A percentile compares a stretch with the other conserved stretches of the same genome.
Evolutionary conservation across 1,139 yeast genomes (phyloP).

Genomic region (Kurtzmaniella natalensis): DNA sequence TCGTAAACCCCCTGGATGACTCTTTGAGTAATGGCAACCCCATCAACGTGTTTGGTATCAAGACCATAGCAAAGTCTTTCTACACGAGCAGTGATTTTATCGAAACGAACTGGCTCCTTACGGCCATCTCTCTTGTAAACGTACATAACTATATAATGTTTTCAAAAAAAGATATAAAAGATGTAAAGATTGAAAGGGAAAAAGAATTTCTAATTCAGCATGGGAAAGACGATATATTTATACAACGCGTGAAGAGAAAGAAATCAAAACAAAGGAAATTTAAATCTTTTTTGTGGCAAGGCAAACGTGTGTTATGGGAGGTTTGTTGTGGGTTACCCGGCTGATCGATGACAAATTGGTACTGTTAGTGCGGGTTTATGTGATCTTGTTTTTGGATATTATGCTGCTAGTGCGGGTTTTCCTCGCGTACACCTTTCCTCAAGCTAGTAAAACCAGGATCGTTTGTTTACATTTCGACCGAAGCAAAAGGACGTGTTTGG

Average conservation of each 20-base stretch:
- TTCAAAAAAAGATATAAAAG: not conserved
- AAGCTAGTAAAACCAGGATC: constrained; percentile 1
- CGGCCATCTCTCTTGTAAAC: constrained; percentile 70
- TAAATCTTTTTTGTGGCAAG: too few relatives aligned
- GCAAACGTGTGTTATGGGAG: constrained; percentile 3
- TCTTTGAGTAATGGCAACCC: constrained; percentile 84
- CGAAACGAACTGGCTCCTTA: constrained; percentile 81
- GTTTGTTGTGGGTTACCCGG: constrained; percentile 6
- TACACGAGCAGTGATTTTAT: constrained; percentile 51
- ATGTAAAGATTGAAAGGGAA: constrained; percentile 3
- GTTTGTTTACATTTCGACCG: constrained; percentile 5
- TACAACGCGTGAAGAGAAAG: constrained; percentile 6
- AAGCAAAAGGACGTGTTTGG: not conserved
- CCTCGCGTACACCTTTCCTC: not conserved
- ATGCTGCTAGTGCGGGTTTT: not conserved
- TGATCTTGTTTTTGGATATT: not conserved
- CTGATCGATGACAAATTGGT: not conserved
- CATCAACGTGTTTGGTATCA: constrained; percentile 79
- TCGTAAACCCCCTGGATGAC: constrained; percentile 89
- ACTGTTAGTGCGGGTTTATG: too few relatives aligned
- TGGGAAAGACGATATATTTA: constrained; percentile 4
- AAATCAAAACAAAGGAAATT: constrained; percentile 7
- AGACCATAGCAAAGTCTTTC: constrained; percentile 70
- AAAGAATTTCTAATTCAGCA: constrained; percentile 1
- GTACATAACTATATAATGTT: constrained; percentile 28